Percentiles rank a stretch among this genome's conserved stretches.
These are phyloP conservation scores for Spathaspora arborariae DNA, from an alignment of 805 yeast genomes.

Conservation along the genomic window DNA sequence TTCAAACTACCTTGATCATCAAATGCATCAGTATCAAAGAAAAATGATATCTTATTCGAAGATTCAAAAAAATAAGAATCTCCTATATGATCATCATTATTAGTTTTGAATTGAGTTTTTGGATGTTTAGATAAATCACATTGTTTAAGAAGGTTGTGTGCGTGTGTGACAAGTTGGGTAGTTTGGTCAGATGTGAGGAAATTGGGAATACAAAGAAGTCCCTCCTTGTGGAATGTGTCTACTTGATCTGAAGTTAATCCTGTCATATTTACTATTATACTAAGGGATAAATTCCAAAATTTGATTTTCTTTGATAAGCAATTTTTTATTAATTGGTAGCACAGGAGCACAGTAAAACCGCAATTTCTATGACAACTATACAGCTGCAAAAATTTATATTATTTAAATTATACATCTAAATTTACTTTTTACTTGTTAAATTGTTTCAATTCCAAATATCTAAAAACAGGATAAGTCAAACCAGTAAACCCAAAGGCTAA, in stretches of 20 bases:
- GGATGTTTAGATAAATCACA: constrained; percentile 62
- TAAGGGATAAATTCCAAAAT: no score
- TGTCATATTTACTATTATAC: no score
- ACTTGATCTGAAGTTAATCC: constrained; percentile 45
- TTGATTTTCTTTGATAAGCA: no score
- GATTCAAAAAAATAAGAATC: constrained; percentile 69
- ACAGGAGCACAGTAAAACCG: no score
- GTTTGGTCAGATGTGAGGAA: constrained; percentile 47
- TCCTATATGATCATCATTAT: constrained; percentile 58
- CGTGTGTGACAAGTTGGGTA: constrained; percentile 34
- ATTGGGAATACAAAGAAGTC: constrained; percentile 57
- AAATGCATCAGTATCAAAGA: constrained; percentile 71
- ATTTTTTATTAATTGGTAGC: no score
- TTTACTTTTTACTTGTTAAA: constrained; percentile 9
- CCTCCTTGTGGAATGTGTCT: constrained; percentile 47
- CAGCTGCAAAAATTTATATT: no score
- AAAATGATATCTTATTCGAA: constrained; percentile 63
- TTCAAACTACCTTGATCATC: constrained; percentile 47
- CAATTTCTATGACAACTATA: no score
- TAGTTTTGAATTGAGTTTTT: constrained; percentile 65
- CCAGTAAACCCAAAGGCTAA: constrained; percentile 33
- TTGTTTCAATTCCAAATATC: constrained; percentile 29
- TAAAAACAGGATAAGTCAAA: constrained; percentile 24
- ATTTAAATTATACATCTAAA: neutral
- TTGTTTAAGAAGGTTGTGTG: constrained; percentile 42